phyloP scores from a whole-genome alignment of 345 rosid genomes.

The Eutrema heterophyllum region DNA sequence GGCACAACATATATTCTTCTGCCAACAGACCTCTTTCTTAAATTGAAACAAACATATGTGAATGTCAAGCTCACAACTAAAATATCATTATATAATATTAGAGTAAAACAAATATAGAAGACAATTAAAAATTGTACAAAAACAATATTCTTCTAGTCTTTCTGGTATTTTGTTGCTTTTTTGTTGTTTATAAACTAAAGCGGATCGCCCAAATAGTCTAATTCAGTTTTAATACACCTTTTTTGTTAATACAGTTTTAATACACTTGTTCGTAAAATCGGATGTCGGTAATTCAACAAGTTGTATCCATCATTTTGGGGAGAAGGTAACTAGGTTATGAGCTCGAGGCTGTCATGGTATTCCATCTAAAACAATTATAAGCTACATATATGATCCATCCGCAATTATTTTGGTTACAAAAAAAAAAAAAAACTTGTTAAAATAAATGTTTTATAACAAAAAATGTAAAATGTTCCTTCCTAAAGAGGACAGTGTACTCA shows the following conservation, averaged over 20 bases:
- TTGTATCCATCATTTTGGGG: background rate
- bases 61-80: background rate
- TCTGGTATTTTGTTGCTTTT: background rate
- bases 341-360: background rate
- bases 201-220: background rate
- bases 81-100: background rate
- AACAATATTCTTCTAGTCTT: background rate
- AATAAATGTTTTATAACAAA: background rate
- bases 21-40: background rate
- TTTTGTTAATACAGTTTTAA: background rate
- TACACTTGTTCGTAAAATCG: background rate
- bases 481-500: background rate
- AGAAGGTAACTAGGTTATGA: background rate
- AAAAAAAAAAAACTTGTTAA: background rate
- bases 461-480: background rate
- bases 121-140: background rate
- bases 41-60: slow-evolving; percentile 2
- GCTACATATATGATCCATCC: background rate
- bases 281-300: background rate
- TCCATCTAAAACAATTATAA: background rate
- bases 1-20: background rate
- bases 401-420: background rate
- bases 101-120: background rate
- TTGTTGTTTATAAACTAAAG: too few species aligned
- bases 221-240: background rate